A percentile compares a stretch with the other conserved stretches of the same genome.
These are phyloP conservation scores for Penicillium glabrum DNA, from an alignment of 2,329 filamentous ascomycete genomes.

Conservation along the genomic window DNA sequence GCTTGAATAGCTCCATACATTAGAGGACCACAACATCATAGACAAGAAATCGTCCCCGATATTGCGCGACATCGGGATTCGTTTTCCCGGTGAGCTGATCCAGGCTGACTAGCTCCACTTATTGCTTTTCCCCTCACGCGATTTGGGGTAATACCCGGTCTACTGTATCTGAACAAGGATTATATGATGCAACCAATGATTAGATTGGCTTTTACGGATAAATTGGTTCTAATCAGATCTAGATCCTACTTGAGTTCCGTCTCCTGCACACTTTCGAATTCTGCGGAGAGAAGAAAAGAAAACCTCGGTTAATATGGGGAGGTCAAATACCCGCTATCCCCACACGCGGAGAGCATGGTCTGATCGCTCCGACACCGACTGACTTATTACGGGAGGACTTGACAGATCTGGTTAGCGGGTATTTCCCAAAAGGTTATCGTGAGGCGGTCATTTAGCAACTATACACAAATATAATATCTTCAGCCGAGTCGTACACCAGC, in stretches of 20 bases:
- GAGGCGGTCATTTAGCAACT: conserved; percentile 13
- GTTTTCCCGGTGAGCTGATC: conserved; percentile 24
- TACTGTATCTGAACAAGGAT: not conserved
- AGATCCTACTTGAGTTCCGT: not conserved
- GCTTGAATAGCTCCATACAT: not conserved
- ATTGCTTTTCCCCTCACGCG: conserved; percentile 28
- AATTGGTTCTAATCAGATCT: not conserved
- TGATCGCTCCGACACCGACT: not conserved
- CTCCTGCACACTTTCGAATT: not conserved
- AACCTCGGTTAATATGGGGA: conserved; percentile 7
- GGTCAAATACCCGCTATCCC: conserved; percentile 4
- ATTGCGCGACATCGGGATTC: conserved; percentile 14
- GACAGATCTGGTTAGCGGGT: conserved; percentile 6
- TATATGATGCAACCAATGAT: not conserved
- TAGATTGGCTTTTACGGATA: not conserved
- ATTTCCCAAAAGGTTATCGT: not conserved
- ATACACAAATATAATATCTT: conserved; percentile 12
- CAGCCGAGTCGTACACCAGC: conserved; percentile 63
- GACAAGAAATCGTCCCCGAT: not conserved
- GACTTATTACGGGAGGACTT: conserved; percentile 13
- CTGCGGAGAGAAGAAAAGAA: not conserved
- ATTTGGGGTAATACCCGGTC: conserved; percentile 27
- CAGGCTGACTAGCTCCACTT: conserved; percentile 10
- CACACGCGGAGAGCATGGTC: conserved; percentile 16
- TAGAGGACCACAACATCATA: not conserved